Percentiles rank a stretch among this genome's conserved stretches.
Conservation (phyloP, 129 eudicot genomes). For the Flaveria ramosissima region DNA sequence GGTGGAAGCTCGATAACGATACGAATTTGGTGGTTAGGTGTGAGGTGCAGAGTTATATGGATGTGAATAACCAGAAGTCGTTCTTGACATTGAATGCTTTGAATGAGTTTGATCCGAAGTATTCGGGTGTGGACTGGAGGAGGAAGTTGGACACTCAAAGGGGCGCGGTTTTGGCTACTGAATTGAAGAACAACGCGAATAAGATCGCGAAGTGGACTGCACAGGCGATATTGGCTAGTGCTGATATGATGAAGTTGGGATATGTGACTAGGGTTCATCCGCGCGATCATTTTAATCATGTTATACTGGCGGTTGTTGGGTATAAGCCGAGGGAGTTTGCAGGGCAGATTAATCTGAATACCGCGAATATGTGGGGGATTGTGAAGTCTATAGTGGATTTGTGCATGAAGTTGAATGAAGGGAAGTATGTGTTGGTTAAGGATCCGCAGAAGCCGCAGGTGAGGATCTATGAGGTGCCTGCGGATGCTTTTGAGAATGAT, state of each 20-base stretch:
- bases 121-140: constrained; percentile 90
- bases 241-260: constrained; percentile 93
- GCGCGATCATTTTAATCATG: constrained; percentile 91
- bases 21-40: constrained; percentile 70
- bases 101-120: constrained; percentile 89
- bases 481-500: constrained; percentile 89
- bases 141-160: constrained; percentile 91
- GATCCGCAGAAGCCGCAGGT: constrained; percentile 87
- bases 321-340: constrained; percentile 86
- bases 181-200: constrained; percentile 87
- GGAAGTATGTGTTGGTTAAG: constrained; percentile 84
- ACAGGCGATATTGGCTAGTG: constrained; percentile 70
- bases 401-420: constrained; percentile 89
- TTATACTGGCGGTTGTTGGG: constrained; percentile 79
- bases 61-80: constrained; percentile 58
- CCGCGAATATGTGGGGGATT: constrained; percentile 89
- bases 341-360: constrained; percentile 78
- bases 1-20: constrained; percentile 84
- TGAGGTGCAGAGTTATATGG: constrained; percentile 75
- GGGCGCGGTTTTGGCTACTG: constrained; percentile 91
- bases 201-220: constrained; percentile 92
- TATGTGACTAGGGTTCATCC: constrained; percentile 93
- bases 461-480: constrained; percentile 85
- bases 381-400: constrained; percentile 82
- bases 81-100: constrained; percentile 74